These are phyloP conservation scores for Lipomyces starkeyi DNA, from an alignment of 805 yeast genomes.

Conservation along the genomic window DNA sequence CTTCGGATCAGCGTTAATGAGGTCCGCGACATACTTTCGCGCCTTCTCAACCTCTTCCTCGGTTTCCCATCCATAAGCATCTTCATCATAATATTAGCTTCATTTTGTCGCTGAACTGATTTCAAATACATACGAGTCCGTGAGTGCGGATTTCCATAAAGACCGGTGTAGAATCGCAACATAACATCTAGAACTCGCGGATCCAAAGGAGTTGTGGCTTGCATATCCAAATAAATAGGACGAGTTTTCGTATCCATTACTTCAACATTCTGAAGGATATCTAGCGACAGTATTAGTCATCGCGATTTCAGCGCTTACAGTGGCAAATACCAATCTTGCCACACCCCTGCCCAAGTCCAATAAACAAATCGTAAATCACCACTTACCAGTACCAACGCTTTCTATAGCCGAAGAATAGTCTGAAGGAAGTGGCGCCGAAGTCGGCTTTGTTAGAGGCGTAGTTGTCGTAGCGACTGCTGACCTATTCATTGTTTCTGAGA, in stretches of 20 bases:
- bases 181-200: constrained; percentile 92
- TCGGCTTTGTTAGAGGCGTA: constrained; percentile 22
- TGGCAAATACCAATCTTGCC: neutral
- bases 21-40: constrained; percentile 76
- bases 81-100: constrained; percentile 7
- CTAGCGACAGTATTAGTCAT: neutral
- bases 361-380: neutral
- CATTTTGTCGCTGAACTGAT: neutral
- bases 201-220: constrained; percentile 98
- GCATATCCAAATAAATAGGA: constrained; percentile 96
- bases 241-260: constrained; percentile 48
- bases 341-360: neutral
- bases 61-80: constrained; percentile 98
- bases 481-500: constrained; percentile 10
- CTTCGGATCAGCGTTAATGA: constrained; percentile 92
- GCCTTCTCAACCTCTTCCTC: constrained; percentile 90
- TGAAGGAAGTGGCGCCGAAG: constrained; percentile 25
- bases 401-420: constrained; percentile 16
- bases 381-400: constrained; percentile 18
- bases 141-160: constrained; percentile 97
- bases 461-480: constrained; percentile 26
- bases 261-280: constrained; percentile 32
- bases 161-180: constrained; percentile 85
- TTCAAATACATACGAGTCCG: constrained; percentile 63
- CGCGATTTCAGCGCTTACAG: neutral